Base-by-base conservation (phyloP, 2,329 filamentous ascomycete genomes). In the Pestalotiopsis sp. region DNA sequence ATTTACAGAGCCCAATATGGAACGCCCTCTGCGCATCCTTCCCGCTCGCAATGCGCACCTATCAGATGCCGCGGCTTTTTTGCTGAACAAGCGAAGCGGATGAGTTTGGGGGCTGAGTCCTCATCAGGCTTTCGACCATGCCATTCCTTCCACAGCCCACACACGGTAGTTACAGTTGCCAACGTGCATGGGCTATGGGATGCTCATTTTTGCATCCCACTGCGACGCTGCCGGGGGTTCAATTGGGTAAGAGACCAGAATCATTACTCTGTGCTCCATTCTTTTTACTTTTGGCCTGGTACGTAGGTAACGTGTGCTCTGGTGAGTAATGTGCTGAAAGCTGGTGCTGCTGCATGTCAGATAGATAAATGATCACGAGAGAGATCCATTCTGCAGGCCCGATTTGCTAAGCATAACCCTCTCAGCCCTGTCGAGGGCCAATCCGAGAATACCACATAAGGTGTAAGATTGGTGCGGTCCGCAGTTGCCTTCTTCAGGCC, bases 341-440 rank as follows among this genome's bases (percentile, higher is more conserved):
- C 12, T 17, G 25, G 13, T 36, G 64, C 27, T 66, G 64, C 64
- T 66, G 64, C 64, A 66, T 66, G 64, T 66, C 23, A 66, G 64
- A 66, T 36, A 66, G 31, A 9, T 36, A 36, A 36, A 66, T 45
- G 64, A 56, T 66, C 64, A 66, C 56, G 64, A 56, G 64, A 23
- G 31, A 23, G 27, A 31, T 56, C 36, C 25, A 59, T 62, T 36
- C 25, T 62, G 59, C 59, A 39, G 45, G 59, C 59, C 31, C 17
- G 27, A 20, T 14, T 62, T 62, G 59, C 27, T 62, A 14, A 39
- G 17, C 27, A 25, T 45, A 66, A 52, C 45, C 60, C 13, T 66
- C 52, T 66, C 64, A 66, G 64, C 64, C 64, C 64, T 66, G 64
- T 41, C 27, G 20, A 41, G 17, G 27, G n/a, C 64, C 23, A 49